Evolutionary conservation across 257 asterid species (phyloP), one percentile per base, ranked within the genome.

Genomic region (Cruciata laevipes): DNA sequence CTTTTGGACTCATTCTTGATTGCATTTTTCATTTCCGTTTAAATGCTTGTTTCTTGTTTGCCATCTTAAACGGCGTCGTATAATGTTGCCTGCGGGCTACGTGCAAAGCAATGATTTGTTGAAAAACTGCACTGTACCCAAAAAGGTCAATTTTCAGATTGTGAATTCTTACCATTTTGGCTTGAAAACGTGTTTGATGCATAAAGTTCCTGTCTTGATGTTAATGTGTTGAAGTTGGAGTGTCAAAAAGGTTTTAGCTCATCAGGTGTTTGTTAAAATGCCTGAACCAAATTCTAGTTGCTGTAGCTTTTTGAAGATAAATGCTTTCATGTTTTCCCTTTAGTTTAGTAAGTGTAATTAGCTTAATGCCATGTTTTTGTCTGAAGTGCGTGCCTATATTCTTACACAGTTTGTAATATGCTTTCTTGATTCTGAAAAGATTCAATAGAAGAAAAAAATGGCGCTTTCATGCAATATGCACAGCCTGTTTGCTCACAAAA

Each of bases 391-490:
- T 21, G 14, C 57, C 3, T 51, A 2, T 27, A 27, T 27, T 27
- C 30, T 27, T 27, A 27, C 2, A 17, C 73, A 68, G 75, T 63
- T 72, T 73, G 61, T 66, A 60, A 77, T 40, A 61, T 77, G 23
- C 57, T 78, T 68, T 55, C 63, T 73, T 47, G 27, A 18, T 52
- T 65, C 73, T 68, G 67, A 67, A 63, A 16, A 42, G 16, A 2
- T 42, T 42, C 18, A 62, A 66, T 32, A 61, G 47, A 32, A 21
- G 47, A 59, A 67, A 58, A 78, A 67, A 58, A 78, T n/a, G 24
- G 52, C 38, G n/a, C 52, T 27, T 44, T 27, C 27, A 63, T 68
- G 69, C 65, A 67, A 62, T 38, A 63, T 68, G 69, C 65, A 67
- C 68, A 59, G 18, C 57, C 68, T 58, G 62, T 61, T 58, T 47